These are phyloP conservation scores for Nadsonia commutata DNA, from an alignment of 1,139 yeast species.

Conservation along the genomic window DNA sequence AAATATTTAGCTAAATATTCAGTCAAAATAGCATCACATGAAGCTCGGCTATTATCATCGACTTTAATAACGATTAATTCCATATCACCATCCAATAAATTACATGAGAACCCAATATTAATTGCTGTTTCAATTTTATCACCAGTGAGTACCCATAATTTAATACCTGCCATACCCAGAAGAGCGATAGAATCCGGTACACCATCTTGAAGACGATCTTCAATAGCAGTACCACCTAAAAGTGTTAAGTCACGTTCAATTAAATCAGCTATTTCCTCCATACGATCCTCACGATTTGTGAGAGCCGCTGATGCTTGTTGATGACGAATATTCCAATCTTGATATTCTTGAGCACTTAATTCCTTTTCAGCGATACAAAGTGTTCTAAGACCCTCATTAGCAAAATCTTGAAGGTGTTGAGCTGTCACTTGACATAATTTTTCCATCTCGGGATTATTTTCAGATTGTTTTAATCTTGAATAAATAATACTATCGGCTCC, in stretches of 20 bases:
- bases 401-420: constrained; percentile 70
- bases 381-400: constrained; percentile 91
- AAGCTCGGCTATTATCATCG: constrained; percentile 7
- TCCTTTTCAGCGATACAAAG: constrained; percentile 79
- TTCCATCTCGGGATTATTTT: too few relatives aligned
- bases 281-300: constrained; percentile 57
- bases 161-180: constrained; percentile 76
- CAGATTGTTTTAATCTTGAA: constrained; percentile 37
- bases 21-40: constrained; percentile 27
- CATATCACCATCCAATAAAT: constrained; percentile 73
- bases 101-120: constrained; percentile 91
- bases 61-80: constrained; percentile 55
- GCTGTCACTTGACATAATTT: constrained; percentile 51
- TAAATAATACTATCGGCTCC: constrained; percentile 93
- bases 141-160: constrained; percentile 92
- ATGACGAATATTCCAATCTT: constrained; percentile 52
- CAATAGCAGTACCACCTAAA: constrained; percentile 93
- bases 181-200: constrained; percentile 84
- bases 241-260: constrained; percentile 58
- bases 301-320: constrained; percentile 59
- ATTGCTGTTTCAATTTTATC: constrained; percentile 95
- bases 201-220: constrained; percentile 85
- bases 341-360: constrained; percentile 43
- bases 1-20: constrained; percentile 49
- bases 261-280: constrained; percentile 63